Percentiles rank a stretch among this genome's conserved stretches.
Conservation (phyloP, 1,139 yeast species). For the Suhomyces ambrosiae region DNA sequence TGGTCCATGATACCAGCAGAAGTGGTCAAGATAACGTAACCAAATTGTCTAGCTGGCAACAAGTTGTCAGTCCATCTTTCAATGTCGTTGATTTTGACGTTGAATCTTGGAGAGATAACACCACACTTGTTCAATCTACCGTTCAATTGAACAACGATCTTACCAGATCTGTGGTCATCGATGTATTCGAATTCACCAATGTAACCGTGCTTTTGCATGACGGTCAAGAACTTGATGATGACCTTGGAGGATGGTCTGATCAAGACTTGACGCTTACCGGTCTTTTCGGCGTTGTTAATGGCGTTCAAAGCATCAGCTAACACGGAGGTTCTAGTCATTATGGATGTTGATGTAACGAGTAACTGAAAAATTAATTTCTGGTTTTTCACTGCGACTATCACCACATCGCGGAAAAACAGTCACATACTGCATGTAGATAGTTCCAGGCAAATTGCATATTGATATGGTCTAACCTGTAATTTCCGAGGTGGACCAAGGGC, state of each 20-base stretch:
- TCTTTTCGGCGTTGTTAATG: slow-evolving; percentile 98
- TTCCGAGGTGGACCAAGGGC: too few relatives aligned
- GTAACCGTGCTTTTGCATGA: slow-evolving; percentile 97
- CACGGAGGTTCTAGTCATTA: slow-evolving; percentile 98
- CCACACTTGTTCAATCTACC: slow-evolving; percentile 99
- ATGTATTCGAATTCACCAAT: slow-evolving; percentile 98
- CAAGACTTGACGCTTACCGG: slow-evolving; percentile 99
- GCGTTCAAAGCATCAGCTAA: slow-evolving; percentile 99
- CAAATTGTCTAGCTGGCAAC: slow-evolving; percentile 98
- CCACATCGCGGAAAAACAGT: slow-evolving; percentile 15
- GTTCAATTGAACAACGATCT: slow-evolving; percentile 93
- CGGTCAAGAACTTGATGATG: slow-evolving; percentile 93
- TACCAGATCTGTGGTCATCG: slow-evolving; percentile 99
- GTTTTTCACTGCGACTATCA: slow-evolving; percentile 6
- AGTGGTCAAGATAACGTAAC: slow-evolving; percentile 95
- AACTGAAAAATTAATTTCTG: slow-evolving; percentile 10
- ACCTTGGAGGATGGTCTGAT: slow-evolving; percentile 99
- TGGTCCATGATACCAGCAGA: slow-evolving; percentile 99
- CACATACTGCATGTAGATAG: slow-evolving; percentile 10
- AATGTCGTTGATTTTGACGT: slow-evolving; percentile 88
- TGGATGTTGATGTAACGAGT: slow-evolving; percentile 21
- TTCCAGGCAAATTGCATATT: neutral
- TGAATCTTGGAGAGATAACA: slow-evolving; percentile 97
- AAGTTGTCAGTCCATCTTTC: slow-evolving; percentile 98
- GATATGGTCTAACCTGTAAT: neutral